Evolutionary conservation across 2,329 filamentous ascomycete species (phyloP), one percentile per base, ranked within the genome.

Genomic region (Trichoderma atrobrunneum): DNA sequence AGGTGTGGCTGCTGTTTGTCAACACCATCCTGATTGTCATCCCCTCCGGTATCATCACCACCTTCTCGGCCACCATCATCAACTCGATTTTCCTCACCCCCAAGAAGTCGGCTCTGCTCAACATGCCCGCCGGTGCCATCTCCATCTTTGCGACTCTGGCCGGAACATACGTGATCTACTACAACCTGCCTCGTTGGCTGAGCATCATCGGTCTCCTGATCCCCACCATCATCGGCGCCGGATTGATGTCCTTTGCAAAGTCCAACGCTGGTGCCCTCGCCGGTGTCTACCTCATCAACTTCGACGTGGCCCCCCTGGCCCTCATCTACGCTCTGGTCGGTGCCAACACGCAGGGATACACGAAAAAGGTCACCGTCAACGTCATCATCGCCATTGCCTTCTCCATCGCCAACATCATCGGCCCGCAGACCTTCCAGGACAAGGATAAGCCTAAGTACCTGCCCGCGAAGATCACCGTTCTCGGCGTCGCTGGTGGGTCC

Each of bases 231-330:
- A 59, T 76, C 2, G 76, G 77, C 18, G 75, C 77, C 0, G 76
- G 73, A 3, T 74, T 79, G 64, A 78, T 79, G 77, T 77, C 77
- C 10, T 78, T 78, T 76, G 73, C 72, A 18, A 65, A 70, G 7
- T 74, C 73, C 39, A 71, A 73, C 60, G 76, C 74, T 3, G 86
- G 85, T 1, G 75, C 75, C 18, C 76, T 77, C n/a, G 75, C 74
- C 5, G 77, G 77, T 30, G 77, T 78, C 57, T 78, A 78, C 71
- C 73, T 78, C 34, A 75, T 78, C 66, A 82, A 86, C 0, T 79
- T 84, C 3, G 87, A 83, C 73, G 86, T 89, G 6, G 83, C 84
- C 3, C 85, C 85, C 16, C 79, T 89, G n/a, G 86, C 88, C 0
- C 79, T 88, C 7, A 83, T 86, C 1, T 81, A 88, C 32, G 86